These are phyloP conservation scores for Biancaea sappan DNA, from an alignment of 306 rosid genomes.

Conservation along the genomic window DNA sequence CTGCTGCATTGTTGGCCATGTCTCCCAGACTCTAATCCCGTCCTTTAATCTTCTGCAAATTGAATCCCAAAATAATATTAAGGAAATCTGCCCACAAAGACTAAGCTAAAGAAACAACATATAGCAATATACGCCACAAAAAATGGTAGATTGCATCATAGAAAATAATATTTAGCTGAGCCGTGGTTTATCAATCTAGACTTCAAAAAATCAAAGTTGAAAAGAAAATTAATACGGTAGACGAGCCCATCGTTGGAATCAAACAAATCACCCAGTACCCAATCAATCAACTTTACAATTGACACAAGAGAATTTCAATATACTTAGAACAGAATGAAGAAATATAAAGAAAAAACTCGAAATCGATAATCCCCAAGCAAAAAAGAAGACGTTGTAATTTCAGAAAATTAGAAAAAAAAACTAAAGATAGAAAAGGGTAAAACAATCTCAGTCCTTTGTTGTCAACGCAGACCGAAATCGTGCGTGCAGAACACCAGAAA, in stretches of 20 bases:
- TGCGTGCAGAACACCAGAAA: not conserved
- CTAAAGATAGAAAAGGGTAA: not conserved
- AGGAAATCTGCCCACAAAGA: conserved; percentile 25
- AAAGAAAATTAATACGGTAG: no score
- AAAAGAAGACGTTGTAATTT: not conserved
- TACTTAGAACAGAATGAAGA: not conserved
- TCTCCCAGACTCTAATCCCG: conserved; percentile 26
- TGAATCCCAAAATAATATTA: not conserved
- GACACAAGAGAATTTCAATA: not conserved
- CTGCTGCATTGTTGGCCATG: conserved; percentile 83
- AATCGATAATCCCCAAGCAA: not conserved
- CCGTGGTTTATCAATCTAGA: conserved; percentile 4
- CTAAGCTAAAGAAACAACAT: conserved; percentile 2
- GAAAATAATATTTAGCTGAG: not conserved
- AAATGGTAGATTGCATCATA: not conserved
- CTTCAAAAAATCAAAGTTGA: not conserved
- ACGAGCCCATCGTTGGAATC: not conserved
- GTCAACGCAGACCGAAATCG: not conserved
- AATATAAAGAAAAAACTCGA: not conserved
- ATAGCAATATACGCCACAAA: not conserved
- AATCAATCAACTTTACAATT: not conserved
- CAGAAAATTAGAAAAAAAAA: not conserved
- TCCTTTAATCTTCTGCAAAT: conserved; percentile 21
- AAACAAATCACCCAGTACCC: not conserved
- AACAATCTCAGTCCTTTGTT: not conserved